Evolutionary conservation across 2,329 filamentous ascomycete genomes (phyloP).

Genomic region (Penicillium sp.): DNA sequence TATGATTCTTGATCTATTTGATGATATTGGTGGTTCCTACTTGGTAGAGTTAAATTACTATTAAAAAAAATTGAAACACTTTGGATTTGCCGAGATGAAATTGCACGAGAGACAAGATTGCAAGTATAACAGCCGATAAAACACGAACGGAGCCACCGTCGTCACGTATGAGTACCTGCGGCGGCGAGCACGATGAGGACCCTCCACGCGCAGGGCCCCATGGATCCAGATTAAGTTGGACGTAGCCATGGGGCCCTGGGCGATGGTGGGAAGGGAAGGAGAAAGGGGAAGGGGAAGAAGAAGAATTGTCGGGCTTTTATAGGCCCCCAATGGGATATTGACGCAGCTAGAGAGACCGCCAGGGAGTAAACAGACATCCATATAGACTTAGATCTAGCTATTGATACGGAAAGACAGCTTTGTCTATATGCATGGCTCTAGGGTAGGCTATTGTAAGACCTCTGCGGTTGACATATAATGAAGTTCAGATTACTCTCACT

Average conservation of each 20-base stretch:
- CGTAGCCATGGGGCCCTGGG: no score
- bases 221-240: no score
- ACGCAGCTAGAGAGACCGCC: no score
- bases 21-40: not conserved
- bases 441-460: no score
- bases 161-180: no score
- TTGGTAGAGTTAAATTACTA: not conserved
- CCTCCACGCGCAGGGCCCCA: not conserved
- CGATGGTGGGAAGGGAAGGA: no score
- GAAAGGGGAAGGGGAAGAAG: no score
- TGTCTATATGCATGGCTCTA: not conserved
- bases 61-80: conserved; percentile 2
- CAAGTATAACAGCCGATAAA: not conserved
- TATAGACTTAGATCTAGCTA: no score
- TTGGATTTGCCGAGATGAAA: not conserved
- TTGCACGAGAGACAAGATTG: not conserved
- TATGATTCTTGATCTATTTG: conserved; percentile 6
- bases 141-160: not conserved
- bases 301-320: not conserved
- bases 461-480: no score
- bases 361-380: not conserved
- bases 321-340: not conserved
- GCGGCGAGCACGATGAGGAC: not conserved
- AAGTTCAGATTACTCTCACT: no score
- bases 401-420: not conserved